Evolutionary conservation across 2,329 filamentous ascomycete species (phyloP).

Genomic region (Colletotrichum tabaci): DNA sequence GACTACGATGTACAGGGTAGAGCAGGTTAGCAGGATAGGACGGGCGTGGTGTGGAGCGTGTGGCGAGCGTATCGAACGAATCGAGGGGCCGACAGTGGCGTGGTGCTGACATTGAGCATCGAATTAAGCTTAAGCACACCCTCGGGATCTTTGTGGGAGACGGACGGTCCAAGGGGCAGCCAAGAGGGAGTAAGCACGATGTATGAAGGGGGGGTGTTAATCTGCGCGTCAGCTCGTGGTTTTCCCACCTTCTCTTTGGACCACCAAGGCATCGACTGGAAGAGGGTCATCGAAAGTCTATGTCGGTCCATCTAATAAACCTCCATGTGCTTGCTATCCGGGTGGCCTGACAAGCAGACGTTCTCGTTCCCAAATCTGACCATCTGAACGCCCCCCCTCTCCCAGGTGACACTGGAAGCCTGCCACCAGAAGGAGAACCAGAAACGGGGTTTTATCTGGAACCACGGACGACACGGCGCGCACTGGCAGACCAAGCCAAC

Average conservation of each 20-base stretch:
- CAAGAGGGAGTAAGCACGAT: background rate
- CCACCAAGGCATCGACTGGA: background rate
- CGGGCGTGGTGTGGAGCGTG: conserved; percentile 11
- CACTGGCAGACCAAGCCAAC: background rate
- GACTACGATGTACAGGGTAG: background rate
- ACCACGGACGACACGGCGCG: background rate
- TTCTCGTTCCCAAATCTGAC: conserved; percentile 13
- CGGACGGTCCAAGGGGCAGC: conserved; percentile 19
- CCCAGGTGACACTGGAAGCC: background rate
- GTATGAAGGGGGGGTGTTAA: background rate
- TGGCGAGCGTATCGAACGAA: conserved; percentile 30
- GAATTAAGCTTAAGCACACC: conserved; percentile 43
- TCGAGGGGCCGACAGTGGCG: conserved; percentile 29
- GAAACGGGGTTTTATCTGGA: conserved; percentile 1
- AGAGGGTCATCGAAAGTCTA: too few relatives aligned
- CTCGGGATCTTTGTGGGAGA: conserved; percentile 34
- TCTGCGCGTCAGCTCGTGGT: conserved; percentile 25
- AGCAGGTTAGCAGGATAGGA: conserved; percentile 13
- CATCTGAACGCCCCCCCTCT: background rate
- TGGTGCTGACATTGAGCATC: conserved; percentile 39
- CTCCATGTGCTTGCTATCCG: background rate
- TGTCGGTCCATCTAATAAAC: too few relatives aligned
- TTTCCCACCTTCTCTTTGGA: background rate
- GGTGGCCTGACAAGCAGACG: conserved; percentile 28
- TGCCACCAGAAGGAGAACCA: conserved; percentile 1